Base-by-base conservation (phyloP, 169 alveolate species). In the Eimeria zaria region DNA sequence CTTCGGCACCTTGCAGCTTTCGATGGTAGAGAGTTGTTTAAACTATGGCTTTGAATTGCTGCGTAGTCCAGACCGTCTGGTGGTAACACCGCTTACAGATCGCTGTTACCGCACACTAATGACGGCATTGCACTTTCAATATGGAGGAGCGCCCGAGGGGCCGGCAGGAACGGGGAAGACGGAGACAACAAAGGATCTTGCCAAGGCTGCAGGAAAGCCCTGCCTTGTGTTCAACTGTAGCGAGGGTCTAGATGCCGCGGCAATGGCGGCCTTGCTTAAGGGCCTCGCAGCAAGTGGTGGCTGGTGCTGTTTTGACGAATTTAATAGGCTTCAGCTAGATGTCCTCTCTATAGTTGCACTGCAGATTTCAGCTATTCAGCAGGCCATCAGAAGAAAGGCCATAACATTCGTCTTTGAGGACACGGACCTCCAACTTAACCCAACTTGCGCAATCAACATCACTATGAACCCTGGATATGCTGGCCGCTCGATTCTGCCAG, bases 151-250 rank as follows among this genome's bases (percentile, higher is more conserved):
- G 6, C 99, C 99, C n/a, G 99, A 98, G 55, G 99, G 99, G 3
- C 99, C 99, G 5, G 99, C 99, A 4, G 99, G 99, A n/a, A 99
- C 99, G 7, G 99, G 99, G 33, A 99, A 99, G 98, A 99, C 99
- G 69, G 99, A 99, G 97, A 99, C 99, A 67, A 99, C 98, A 55
- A 98, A 99, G 97, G 99, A 99, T 97, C 98, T 99, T 97, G 99
- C 99, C 71, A 98, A 99, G 96, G 98, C 99, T 18, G 97, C 98
- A 96, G 99, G 99, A 62, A 98, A 98, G 64, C 98, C 98, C 96
- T 99, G 99, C 95, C 99, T 99, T 76, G 99, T 99, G 74, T 98
- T 99, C 81, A 99, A 99, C 98, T 99, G 99, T 98, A 98, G 99
- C 67, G 99, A 98, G 95, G 99, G 99, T 95, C 99, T 98, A 83